Base-by-base conservation (phyloP, 2,329 filamentous ascomycete species). In the Epichloe uncinata region DNA sequence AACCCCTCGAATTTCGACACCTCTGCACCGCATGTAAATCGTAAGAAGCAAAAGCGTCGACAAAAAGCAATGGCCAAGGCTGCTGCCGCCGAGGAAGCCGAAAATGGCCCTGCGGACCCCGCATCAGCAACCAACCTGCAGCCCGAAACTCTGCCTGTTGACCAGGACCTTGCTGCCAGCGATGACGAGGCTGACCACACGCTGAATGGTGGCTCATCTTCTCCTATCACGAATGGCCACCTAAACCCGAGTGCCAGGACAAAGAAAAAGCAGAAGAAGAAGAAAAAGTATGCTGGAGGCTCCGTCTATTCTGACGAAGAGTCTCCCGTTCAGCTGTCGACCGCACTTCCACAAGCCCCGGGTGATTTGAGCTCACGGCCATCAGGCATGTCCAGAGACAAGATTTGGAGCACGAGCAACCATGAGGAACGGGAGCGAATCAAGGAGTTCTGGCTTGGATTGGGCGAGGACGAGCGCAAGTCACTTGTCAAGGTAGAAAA, bases 401-500 rank as follows among this genome's bases (percentile, higher is more conserved):
- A 88, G 66, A 95, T 98, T 67, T 98, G 93, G 93, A 96, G 96
- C 63, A 96, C 89, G 3, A 93, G 87, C 52, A 93, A 87, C 9
- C 81, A 87, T 57, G 89, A 97, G 67, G 93, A 98, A 70, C 85
- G 93, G 36, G 89, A 96, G 70, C 85, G 93, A 48, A 98, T 98
- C 64, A 95, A 96, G 69, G 87, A 95, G 58, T 98, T 97, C 69
- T 98, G 93, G 93, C 78, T 98, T 48, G 89, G 89, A 15, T 70
- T 98, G 42, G 88, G 87, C 57, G 93, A 98, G 66, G 87, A 95
- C 37, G 90, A 97, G 65, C 86, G 93, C 59, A 93, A 95, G 65
- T 93, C 87, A 15, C 73, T 98, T 44, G 89, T 98, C 62, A 96
- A 96, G 69, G 91, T 98, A 33, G 93, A 98, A 69, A 98, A 98